These are phyloP conservation scores for Venturia oleaginea DNA, from an alignment of 2,329 filamentous ascomycete genomes.

Conservation along the genomic window DNA sequence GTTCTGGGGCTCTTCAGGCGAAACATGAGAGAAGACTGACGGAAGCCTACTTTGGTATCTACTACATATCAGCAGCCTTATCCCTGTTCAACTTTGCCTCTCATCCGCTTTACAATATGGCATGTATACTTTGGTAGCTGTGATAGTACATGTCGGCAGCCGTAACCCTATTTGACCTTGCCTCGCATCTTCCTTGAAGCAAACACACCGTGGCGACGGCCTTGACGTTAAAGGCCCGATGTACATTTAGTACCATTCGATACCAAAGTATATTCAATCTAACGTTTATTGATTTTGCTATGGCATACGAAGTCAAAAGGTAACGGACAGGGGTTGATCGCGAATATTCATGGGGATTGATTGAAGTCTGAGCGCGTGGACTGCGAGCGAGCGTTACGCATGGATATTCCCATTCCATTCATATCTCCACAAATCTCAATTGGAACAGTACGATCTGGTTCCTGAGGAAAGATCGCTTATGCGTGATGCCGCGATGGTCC, in stretches of 20 bases:
- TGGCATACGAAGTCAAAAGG: background rate
- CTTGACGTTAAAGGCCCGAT: too few relatives aligned
- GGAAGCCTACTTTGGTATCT: too few relatives aligned
- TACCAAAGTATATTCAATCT: background rate
- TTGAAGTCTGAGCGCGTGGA: background rate
- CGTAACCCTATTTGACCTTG: too few relatives aligned
- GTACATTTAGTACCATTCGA: too few relatives aligned
- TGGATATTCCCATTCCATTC: background rate
- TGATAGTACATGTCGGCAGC: too few relatives aligned
- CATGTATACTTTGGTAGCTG: too few relatives aligned
- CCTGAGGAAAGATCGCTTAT: background rate
- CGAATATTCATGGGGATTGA: background rate
- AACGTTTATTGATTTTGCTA: background rate
- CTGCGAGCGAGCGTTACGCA: background rate
- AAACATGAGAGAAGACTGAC: background rate
- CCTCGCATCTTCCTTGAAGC: too few relatives aligned
- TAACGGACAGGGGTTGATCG: background rate
- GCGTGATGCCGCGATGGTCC: background rate
- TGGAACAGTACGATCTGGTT: background rate
- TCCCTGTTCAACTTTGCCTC: too few relatives aligned
- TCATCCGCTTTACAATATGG: too few relatives aligned
- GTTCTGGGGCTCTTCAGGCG: background rate
- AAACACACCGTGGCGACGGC: too few relatives aligned
- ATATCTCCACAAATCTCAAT: background rate
- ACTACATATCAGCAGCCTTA: too few relatives aligned